phyloP scores from a whole-genome alignment of 2,329 filamentous ascomycete genomes.

The Lachnellula cervina region DNA sequence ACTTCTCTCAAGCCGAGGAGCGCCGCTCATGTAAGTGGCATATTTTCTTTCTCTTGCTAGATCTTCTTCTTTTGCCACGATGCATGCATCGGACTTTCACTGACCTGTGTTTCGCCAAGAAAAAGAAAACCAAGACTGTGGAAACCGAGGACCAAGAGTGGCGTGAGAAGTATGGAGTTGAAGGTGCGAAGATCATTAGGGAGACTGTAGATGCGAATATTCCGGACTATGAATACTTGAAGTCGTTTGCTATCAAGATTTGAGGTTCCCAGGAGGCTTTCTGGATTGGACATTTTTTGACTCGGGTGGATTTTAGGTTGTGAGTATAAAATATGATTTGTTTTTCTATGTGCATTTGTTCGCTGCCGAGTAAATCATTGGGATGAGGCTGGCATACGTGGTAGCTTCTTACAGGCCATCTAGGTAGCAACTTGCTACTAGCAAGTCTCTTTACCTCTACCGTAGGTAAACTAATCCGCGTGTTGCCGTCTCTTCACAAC shows the following conservation, averaged over 20 bases:
- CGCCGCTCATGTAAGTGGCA: conserved; percentile 51
- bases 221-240: conserved; percentile 74
- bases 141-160: conserved; percentile 68
- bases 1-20: conserved; percentile 67
- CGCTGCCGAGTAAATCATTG: too few species aligned
- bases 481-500: too few species aligned
- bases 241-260: conserved; percentile 66
- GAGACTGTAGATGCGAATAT: conserved; percentile 68
- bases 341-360: too few species aligned
- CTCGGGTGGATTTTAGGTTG: too few species aligned
- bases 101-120: conserved; percentile 20
- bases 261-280: conserved; percentile 23
- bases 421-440: too few species aligned
- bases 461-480: too few species aligned
- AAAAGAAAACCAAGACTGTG: conserved; percentile 56
- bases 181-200: conserved; percentile 65
- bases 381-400: too few species aligned
- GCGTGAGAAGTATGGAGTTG: conserved; percentile 67
- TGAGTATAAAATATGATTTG: too few species aligned
- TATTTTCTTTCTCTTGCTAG: background rate
- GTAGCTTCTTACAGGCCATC: too few species aligned
- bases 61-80: conserved; percentile 2
- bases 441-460: too few species aligned
- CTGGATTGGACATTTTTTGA: too few species aligned
- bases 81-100: background rate